Conservation (phyloP, 164 flowering plant genomes). For the Aristolochia californica region DNA sequence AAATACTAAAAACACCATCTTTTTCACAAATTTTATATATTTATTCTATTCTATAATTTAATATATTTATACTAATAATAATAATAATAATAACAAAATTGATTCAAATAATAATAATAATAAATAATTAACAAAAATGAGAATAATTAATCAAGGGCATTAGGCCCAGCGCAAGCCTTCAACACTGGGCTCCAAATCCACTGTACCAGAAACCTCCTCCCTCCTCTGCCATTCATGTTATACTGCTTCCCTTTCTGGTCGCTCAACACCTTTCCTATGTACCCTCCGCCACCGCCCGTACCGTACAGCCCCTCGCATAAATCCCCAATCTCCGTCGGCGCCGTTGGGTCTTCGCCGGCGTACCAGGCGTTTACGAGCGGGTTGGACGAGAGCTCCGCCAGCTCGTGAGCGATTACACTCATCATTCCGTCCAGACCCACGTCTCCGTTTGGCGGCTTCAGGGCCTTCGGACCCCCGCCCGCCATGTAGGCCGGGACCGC, state of each 20-base stretch:
- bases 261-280: constrained; percentile 73
- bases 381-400: constrained; percentile 80
- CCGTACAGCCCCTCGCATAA: constrained; percentile 92
- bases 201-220: constrained; percentile 74
- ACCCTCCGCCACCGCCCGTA: constrained; percentile 92
- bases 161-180: constrained; percentile 89
- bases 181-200: constrained; percentile 84
- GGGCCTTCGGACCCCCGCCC: constrained; percentile 41
- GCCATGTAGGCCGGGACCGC: constrained; percentile 68
- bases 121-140: background rate
- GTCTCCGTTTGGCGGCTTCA: constrained; percentile 66
- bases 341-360: constrained; percentile 91
- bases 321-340: constrained; percentile 93
- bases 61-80: too few relatives aligned
- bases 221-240: constrained; percentile 60
- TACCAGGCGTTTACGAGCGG: constrained; percentile 95
- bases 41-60: too few relatives aligned
- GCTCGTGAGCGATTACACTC: constrained; percentile 87
- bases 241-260: constrained; percentile 53
- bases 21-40: too few relatives aligned
- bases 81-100: too few relatives aligned
- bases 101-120: background rate
- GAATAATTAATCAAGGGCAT: constrained; percentile 67
- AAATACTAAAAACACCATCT: too few relatives aligned
- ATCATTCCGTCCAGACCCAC: constrained; percentile 89